Conservation (phyloP, 805 yeast species). For the Candida xiaguanensis region DNA sequence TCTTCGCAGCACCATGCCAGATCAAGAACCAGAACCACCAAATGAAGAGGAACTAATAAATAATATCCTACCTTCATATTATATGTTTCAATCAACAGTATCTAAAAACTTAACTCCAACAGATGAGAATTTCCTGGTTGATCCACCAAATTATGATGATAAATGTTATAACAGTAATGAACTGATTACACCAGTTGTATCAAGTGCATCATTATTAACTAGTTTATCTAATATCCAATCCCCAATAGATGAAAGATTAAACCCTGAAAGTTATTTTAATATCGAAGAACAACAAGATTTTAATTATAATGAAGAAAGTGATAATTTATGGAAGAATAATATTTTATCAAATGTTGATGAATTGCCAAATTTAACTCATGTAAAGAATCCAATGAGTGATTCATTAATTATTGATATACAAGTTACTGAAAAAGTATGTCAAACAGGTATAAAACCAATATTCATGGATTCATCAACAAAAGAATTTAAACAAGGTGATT, state of each 20-base stretch:
- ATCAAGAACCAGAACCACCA: slow-evolving; percentile 8
- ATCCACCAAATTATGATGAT: slow-evolving; percentile 34
- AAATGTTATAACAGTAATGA: not conserved
- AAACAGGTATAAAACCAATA: slow-evolving; percentile 35
- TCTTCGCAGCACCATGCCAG: slow-evolving; percentile 3
- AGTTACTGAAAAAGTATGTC: slow-evolving; percentile 38
- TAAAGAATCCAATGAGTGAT: slow-evolving; percentile 23
- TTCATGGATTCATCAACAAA: slow-evolving; percentile 27
- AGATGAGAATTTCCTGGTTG: slow-evolving; percentile 36
- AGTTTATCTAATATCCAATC: slow-evolving; percentile 9
- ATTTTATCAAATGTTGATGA: slow-evolving; percentile 41
- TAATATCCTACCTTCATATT: slow-evolving; percentile 42
- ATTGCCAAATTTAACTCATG: slow-evolving; percentile 29
- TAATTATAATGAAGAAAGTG: slow-evolving; percentile 21
- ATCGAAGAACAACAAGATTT: slow-evolving; percentile 6
- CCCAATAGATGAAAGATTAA: slow-evolving; percentile 10
- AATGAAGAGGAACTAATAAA: slow-evolving; percentile 21
- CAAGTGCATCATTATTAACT: slow-evolving; percentile 11
- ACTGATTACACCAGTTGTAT: slow-evolving; percentile 17
- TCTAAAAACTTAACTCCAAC: slow-evolving; percentile 33
- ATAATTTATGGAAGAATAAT: slow-evolving; percentile 37
- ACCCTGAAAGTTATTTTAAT: slow-evolving; percentile 10
- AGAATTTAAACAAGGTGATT: slow-evolving; percentile 41
- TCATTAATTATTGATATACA: slow-evolving; percentile 29
- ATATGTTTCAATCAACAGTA: slow-evolving; percentile 42